Evolutionary conservation across 495 filamentous ascomycete genomes (phyloP).

Genomic region (Penicillium odoratum): DNA sequence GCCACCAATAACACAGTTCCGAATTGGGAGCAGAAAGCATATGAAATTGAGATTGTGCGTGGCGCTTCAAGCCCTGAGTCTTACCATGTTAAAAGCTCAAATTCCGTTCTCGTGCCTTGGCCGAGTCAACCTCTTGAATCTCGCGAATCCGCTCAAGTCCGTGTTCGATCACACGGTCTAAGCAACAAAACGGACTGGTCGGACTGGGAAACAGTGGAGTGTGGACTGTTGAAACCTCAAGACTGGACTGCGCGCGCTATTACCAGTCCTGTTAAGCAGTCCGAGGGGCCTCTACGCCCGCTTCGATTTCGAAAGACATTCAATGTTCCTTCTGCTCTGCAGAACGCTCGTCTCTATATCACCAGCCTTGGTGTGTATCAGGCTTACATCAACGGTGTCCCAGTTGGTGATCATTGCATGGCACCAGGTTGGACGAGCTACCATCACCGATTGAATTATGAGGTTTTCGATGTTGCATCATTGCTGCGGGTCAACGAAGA

Average conservation of each 20-base stretch:
- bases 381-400: constrained; percentile 47
- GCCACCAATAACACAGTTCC: constrained; percentile 9
- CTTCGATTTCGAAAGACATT: constrained; percentile 32
- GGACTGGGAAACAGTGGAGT: constrained; percentile 34
- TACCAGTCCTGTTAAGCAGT: constrained; percentile 18
- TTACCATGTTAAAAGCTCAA: constrained; percentile 14
- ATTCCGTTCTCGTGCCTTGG: constrained; percentile 54
- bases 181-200: constrained; percentile 39
- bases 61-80: constrained; percentile 9
- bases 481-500: constrained; percentile 29
- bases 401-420: constrained; percentile 46
- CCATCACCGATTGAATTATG: constrained; percentile 49
- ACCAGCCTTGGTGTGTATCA: constrained; percentile 54
- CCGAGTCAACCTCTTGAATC: constrained; percentile 43
- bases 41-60: constrained; percentile 34
- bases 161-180: constrained; percentile 35
- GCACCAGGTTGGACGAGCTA: constrained; percentile 59
- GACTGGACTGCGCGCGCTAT: constrained; percentile 45
- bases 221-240: constrained; percentile 32
- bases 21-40: constrained; percentile 38
- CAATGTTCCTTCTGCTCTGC: constrained; percentile 10
- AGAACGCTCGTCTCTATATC: constrained; percentile 47
- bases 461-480: constrained; percentile 50
- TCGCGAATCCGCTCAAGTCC: constrained; percentile 38
- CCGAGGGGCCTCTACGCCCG: constrained; percentile 26